Evolutionary conservation across 179 eudicot species (phyloP).

Genomic region (Beta corolliflora): DNA sequence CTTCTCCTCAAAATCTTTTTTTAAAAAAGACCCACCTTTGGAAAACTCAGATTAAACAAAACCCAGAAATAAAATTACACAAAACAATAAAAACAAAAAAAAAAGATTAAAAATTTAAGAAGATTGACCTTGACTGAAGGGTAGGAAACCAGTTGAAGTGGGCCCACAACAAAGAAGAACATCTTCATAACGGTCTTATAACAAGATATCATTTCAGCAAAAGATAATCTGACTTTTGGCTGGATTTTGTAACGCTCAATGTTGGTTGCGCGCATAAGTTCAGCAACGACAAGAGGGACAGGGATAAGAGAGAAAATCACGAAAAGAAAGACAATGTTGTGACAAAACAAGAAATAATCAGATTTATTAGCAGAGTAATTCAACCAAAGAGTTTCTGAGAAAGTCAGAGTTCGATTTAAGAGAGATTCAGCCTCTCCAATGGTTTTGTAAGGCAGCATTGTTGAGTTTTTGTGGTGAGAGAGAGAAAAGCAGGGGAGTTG

Average conservation of each 20-base stretch:
- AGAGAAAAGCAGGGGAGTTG: background rate
- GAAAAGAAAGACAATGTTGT: slow-evolving; percentile 78
- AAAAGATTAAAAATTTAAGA: too few relatives aligned
- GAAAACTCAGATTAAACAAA: slow-evolving; percentile 1
- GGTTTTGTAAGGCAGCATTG: slow-evolving; percentile 74
- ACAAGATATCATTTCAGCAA: slow-evolving; percentile 48
- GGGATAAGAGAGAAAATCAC: slow-evolving; percentile 63
- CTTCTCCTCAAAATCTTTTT: slow-evolving; percentile 3
- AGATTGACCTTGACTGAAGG: slow-evolving; percentile 60
- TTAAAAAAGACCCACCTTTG: slow-evolving; percentile 17
- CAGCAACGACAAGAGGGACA: slow-evolving; percentile 48
- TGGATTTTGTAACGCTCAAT: slow-evolving; percentile 65
- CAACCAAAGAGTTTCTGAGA: slow-evolving; percentile 67
- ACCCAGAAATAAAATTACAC: slow-evolving; percentile 5
- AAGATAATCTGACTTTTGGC: slow-evolving; percentile 64
- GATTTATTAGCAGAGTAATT: slow-evolving; percentile 83
- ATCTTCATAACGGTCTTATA: slow-evolving; percentile 71
- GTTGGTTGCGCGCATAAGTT: slow-evolving; percentile 31
- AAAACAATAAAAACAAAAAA: background rate
- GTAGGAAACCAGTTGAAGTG: slow-evolving; percentile 78
- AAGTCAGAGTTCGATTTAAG: slow-evolving; percentile 57
- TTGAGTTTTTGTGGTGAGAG: slow-evolving; percentile 13
- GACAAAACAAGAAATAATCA: slow-evolving; percentile 79
- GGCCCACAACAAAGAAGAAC: slow-evolving; percentile 77
- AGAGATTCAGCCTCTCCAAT: slow-evolving; percentile 56